Base-by-base conservation (phyloP, 164 flowering plant species). In the Brasenia schreberi region DNA sequence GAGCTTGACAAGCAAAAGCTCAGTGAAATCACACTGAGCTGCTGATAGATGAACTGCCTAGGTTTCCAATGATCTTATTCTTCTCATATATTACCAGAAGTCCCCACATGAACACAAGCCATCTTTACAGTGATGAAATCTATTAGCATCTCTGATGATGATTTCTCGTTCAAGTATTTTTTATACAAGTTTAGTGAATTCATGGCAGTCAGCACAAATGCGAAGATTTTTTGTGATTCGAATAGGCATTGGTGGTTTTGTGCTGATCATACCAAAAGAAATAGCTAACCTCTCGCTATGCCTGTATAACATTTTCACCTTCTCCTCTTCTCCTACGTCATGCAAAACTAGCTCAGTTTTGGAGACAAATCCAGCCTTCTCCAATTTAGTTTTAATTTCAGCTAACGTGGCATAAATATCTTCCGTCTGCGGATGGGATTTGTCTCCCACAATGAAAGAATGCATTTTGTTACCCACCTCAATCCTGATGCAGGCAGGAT, bases 401-500 rank as follows among this genome's bases (percentile, higher is more conserved):
- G 67, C 67, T 59, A 92, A 67, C 64, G 79, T 85, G 42, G 69
- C 69, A 68, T 86, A 77, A 19, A 88, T 87, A 69, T 79, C 76
- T 64, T 71, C 68, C 16, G 76, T 71, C 61, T 78, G 70, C 9
- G 92, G 88, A 75, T 93, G 97, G 72, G 88, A 83, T 49, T 64
- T 79, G 73, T 90, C 96, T 68, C 87, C 73, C 5, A 82, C 85
- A 14, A 70, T 77, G 77, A 92, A 89, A 19, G 82, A 61, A 64
- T 92, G 92, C 66, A 88, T 73, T 69, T 73, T 85, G 61, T 80
- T 81, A 27, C 83, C 81, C 18, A 83, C 67, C 75, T 92, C 96
- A 27, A 88, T 84, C 96, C 96, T 90, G 77, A 89, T 90, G 72
- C 93, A 90, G 11, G 87, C 96, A 18, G 98, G 96, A 71, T 76